Percentiles rank a stretch among this genome's conserved stretches.
These are phyloP conservation scores for Rhytidiadelphus loreus DNA, from an alignment of 225 moss, liverwort and hornwort genomes.

Conservation along the genomic window DNA sequence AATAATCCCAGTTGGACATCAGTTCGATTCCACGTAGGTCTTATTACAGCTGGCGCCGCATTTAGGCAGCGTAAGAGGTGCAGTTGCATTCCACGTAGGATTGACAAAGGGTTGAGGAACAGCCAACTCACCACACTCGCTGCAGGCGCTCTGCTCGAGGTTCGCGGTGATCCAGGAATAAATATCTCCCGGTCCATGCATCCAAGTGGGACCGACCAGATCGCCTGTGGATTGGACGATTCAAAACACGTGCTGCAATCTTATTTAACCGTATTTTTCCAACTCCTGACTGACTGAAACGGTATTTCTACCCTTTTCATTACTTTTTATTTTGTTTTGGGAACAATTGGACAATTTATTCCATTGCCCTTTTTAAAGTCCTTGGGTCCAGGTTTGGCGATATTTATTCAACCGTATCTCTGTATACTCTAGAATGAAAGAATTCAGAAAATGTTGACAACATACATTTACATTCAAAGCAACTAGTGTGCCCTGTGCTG, in stretches of 20 bases:
- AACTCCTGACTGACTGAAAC: background rate
- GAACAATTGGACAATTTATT: background rate
- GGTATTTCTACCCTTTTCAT: background rate
- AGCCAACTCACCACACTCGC: background rate
- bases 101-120: background rate
- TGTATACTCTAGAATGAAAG: background rate
- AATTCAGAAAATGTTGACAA: background rate
- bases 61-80: background rate
- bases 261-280: background rate
- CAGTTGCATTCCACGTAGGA: background rate
- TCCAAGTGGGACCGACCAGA: background rate
- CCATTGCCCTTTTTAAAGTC: no score
- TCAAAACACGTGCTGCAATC: background rate
- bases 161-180: background rate
- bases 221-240: background rate
- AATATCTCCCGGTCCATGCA: background rate
- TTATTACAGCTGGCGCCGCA: background rate
- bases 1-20: background rate
- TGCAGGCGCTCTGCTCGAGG: background rate
- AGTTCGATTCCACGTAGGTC: background rate
- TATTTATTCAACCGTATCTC: background rate
- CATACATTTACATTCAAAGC: no score
- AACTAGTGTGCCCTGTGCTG: no score
- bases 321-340: background rate
- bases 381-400: background rate